Percentiles rank a stretch among this genome's conserved stretches.
Evolutionary conservation across 192 early-diverging fungal species (phyloP).

Genomic region (Linnemannia hyalina): DNA sequence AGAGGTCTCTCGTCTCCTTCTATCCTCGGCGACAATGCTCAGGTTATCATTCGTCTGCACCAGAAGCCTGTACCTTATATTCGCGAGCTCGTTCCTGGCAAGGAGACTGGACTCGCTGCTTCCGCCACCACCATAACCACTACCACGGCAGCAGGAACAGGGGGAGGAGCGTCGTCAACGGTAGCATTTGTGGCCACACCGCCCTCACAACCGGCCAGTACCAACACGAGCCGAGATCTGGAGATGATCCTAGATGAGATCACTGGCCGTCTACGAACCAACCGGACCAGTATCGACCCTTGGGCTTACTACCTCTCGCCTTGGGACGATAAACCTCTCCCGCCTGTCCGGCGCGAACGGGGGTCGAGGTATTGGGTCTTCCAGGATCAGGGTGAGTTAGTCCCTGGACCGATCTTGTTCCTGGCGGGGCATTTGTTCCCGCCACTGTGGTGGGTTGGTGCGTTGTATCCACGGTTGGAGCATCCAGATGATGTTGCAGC

Average conservation of each 20-base stretch:
- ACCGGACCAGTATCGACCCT: slow-evolving; percentile 39
- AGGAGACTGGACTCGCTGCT: neutral
- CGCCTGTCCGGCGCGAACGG: slow-evolving; percentile 4
- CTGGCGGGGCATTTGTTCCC: slow-evolving; percentile 35
- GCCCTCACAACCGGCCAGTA: neutral
- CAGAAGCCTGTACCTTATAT: slow-evolving; percentile 35
- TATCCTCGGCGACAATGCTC: neutral
- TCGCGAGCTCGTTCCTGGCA: slow-evolving; percentile 36
- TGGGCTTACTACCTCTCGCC: slow-evolving; percentile 18
- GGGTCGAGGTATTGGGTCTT: slow-evolving; percentile 42
- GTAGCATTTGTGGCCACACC: neutral
- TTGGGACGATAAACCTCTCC: slow-evolving; percentile 29
- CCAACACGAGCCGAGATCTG: slow-evolving; percentile 46
- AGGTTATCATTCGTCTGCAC: slow-evolving; percentile 4
- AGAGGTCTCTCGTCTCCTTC: slow-evolving; percentile 8
- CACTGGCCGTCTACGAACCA: slow-evolving; percentile 35
- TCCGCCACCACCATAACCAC: neutral
- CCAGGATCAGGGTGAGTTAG: slow-evolving; percentile 21
- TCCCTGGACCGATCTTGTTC: slow-evolving; percentile 39
- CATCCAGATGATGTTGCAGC: slow-evolving; percentile 21
- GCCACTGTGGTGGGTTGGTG: slow-evolving; percentile 43
- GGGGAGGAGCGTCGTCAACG: neutral
- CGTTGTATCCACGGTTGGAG: slow-evolving; percentile 10
- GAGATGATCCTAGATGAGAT: slow-evolving; percentile 36
- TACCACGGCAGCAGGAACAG: neutral